These are phyloP conservation scores for Candida tammaniensis DNA, from an alignment of 805 yeast species.

Conservation along the genomic window DNA sequence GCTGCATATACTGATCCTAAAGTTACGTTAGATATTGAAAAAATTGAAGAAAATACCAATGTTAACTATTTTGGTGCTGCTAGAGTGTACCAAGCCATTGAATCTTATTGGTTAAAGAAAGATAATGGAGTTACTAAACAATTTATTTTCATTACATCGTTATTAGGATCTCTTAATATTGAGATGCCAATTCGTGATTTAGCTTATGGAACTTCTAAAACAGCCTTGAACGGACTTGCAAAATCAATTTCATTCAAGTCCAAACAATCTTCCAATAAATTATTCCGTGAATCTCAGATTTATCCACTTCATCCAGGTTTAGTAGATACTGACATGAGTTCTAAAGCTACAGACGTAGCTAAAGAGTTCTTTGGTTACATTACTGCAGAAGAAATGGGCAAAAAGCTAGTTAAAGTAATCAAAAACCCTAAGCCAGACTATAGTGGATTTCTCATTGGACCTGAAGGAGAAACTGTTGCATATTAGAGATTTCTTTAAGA, in stretches of 20 bases:
- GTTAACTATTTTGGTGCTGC: conserved; percentile 5
- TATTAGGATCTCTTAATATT: conserved; percentile 5
- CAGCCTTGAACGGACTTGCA: conserved; percentile 26
- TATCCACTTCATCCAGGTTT: conserved; percentile 5
- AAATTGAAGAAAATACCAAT: not conserved
- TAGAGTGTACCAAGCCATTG: conserved; percentile 3
- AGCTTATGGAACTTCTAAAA: conserved; percentile 33
- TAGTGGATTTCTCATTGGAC: no score
- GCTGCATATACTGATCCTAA: no score
- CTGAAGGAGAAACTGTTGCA: no score
- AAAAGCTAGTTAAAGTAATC: no score
- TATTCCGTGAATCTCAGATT: conserved; percentile 1
- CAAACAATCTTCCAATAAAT: not conserved
- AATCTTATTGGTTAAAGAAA: conserved; percentile 5
- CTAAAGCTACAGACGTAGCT: no score
- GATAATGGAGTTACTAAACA: conserved; percentile 7
- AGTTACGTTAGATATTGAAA: not conserved
- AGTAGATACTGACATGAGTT: conserved; percentile 6
- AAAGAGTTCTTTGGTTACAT: no score
- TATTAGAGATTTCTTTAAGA: no score
- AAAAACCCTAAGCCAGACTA: no score
- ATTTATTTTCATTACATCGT: conserved; percentile 13
- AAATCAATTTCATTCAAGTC: not conserved
- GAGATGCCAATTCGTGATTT: not conserved
- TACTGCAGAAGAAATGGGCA: no score